phyloP scores from a whole-genome alignment of 2,329 filamentous ascomycete species.

The Trichoderma breve region DNA sequence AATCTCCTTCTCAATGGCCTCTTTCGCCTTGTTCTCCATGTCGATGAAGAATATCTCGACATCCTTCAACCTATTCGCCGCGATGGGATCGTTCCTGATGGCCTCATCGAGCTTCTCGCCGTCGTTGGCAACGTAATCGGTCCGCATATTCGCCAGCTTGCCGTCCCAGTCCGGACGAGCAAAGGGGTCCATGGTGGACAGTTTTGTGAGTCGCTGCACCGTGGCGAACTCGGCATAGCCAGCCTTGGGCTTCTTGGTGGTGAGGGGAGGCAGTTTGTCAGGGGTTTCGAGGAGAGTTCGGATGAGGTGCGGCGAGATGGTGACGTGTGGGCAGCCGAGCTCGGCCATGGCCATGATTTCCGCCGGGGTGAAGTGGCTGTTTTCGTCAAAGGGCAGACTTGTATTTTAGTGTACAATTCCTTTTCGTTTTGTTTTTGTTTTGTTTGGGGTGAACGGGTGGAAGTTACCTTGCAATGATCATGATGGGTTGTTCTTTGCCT shows the following conservation, averaged over 20 bases:
- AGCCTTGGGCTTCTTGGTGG: constrained; percentile 8
- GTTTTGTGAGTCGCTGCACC: constrained; percentile 32
- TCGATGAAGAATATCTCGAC: constrained; percentile 38
- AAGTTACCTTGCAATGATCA: constrained; percentile 24
- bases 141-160: constrained; percentile 36
- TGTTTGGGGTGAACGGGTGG: background rate
- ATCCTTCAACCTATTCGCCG: constrained; percentile 33
- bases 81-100: constrained; percentile 36
- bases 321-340: constrained; percentile 25
- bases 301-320: constrained; percentile 21
- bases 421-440: background rate
- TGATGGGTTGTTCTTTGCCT: constrained; percentile 24
- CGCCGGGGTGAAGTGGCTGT: constrained; percentile 21
- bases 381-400: background rate
- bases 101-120: constrained; percentile 33
- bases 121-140: constrained; percentile 45
- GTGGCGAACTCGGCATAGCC: constrained; percentile 26
- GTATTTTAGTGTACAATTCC: background rate
- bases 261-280: constrained; percentile 9
- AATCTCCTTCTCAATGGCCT: constrained; percentile 26
- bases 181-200: constrained; percentile 40
- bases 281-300: constrained; percentile 22
- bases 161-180: constrained; percentile 37
- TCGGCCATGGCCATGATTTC: constrained; percentile 25
- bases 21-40: constrained; percentile 33